Evolutionary conservation across 768 basidiomycete genomes (phyloP).

Genomic region (Sarcodon aspratus): DNA sequence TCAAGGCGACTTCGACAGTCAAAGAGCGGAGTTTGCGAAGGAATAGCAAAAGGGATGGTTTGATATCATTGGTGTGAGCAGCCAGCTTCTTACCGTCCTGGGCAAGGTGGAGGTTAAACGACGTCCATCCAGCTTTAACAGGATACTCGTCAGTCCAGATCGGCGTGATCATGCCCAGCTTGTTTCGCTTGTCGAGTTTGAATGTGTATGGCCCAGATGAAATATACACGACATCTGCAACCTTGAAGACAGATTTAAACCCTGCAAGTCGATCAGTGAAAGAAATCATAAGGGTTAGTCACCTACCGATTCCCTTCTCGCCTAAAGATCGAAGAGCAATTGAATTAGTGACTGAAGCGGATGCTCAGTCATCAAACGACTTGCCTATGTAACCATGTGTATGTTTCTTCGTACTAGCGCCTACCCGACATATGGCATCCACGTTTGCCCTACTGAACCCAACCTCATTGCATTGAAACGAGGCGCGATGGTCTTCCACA

Average conservation of each 20-base stretch:
- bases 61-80: slow-evolving; percentile 6
- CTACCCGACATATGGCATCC: slow-evolving; percentile 14
- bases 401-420: slow-evolving; percentile 13
- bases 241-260: slow-evolving; percentile 18
- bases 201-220: slow-evolving; percentile 11
- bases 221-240: slow-evolving; percentile 12
- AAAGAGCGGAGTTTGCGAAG: slow-evolving; percentile 10
- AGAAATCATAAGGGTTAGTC: neutral
- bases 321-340: slow-evolving; percentile 4
- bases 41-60: slow-evolving; percentile 14
- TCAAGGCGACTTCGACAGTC: slow-evolving; percentile 2
- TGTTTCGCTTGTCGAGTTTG: slow-evolving; percentile 7
- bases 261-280: slow-evolving; percentile 1
- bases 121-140: slow-evolving; percentile 10
- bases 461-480: slow-evolving; percentile 13
- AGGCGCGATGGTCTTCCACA: slow-evolving; percentile 5
- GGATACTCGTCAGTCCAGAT: slow-evolving; percentile 1
- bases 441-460: slow-evolving; percentile 13
- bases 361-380: neutral
- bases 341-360: neutral
- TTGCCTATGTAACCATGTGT: slow-evolving; percentile 7
- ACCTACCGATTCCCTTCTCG: slow-evolving; percentile 16
- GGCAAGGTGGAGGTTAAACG: slow-evolving; percentile 10
- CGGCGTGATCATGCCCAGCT: slow-evolving; percentile 16
- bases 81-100: slow-evolving; percentile 4